Evolutionary conservation across 2,329 filamentous ascomycete species (phyloP).

Genomic region (Botrytis porri): DNA sequence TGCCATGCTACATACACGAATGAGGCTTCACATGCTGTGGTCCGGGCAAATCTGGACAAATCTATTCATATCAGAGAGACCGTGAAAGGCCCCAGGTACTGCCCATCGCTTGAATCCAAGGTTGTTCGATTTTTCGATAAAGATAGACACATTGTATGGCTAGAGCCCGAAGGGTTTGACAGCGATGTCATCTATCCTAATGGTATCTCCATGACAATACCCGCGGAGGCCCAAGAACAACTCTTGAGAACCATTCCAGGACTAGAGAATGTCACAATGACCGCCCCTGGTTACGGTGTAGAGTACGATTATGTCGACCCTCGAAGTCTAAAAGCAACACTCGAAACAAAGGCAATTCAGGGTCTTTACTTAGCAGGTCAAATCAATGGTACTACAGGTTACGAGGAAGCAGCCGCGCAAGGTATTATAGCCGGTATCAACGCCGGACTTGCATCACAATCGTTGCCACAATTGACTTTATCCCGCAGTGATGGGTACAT

Average conservation of each 20-base stretch:
- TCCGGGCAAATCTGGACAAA: constrained; percentile 87
- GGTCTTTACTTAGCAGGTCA: constrained; percentile 93
- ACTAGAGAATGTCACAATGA: constrained; percentile 84
- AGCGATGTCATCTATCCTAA: constrained; percentile 93
- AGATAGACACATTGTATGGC: constrained; percentile 83
- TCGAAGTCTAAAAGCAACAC: constrained; percentile 76
- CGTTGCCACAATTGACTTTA: constrained; percentile 63
- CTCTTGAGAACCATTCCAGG: constrained; percentile 86
- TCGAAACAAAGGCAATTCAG: constrained; percentile 88
- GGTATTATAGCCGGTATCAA: constrained; percentile 92
- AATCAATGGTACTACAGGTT: constrained; percentile 97
- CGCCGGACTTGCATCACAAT: constrained; percentile 74
- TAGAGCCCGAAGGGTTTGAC: constrained; percentile 93
- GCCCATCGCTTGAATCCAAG: constrained; percentile 92
- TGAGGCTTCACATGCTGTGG: constrained; percentile 73
- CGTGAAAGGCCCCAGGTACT: constrained; percentile 91
- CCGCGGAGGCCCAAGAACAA: constrained; percentile 78
- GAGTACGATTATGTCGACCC: constrained; percentile 99
- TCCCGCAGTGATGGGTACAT: constrained; percentile 90
- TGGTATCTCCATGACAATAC: constrained; percentile 95
- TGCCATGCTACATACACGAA: constrained; percentile 91
- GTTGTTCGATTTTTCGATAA: constrained; percentile 83
- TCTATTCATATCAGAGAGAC: constrained; percentile 95
- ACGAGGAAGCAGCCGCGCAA: constrained; percentile 95
- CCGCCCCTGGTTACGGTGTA: constrained; percentile 93